Evolutionary conservation across 2,329 filamentous ascomycete genomes (phyloP).

Genomic region (Alternaria arbusti): DNA sequence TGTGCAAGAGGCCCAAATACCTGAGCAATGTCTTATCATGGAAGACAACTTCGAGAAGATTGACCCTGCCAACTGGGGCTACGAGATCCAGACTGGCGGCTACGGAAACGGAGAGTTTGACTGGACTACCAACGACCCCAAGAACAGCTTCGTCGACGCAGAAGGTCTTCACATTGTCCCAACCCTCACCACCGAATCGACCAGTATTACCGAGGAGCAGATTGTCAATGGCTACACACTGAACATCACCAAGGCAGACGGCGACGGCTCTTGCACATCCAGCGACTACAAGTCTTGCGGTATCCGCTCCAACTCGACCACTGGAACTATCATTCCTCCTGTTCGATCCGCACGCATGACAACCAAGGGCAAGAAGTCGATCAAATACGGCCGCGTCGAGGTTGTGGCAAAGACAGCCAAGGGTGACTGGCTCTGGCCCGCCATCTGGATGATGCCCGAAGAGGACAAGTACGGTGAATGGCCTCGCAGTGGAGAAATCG

Average conservation of each 20-base stretch:
- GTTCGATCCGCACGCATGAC: slow-evolving; percentile 78
- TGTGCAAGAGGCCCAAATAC: slow-evolving; percentile 18
- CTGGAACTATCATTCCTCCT: slow-evolving; percentile 76
- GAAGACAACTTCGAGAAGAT: slow-evolving; percentile 69
- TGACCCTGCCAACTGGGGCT: slow-evolving; percentile 68
- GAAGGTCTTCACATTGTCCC: slow-evolving; percentile 76
- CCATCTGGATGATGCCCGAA: slow-evolving; percentile 72
- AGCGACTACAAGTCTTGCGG: slow-evolving; percentile 65
- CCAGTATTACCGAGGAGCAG: slow-evolving; percentile 68
- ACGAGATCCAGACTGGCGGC: slow-evolving; percentile 71
- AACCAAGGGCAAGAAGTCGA: slow-evolving; percentile 71
- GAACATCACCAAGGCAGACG: slow-evolving; percentile 31
- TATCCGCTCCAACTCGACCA: slow-evolving; percentile 74
- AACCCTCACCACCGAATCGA: slow-evolving; percentile 72
- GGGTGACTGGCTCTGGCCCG: slow-evolving; percentile 87
- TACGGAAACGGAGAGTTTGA: slow-evolving; percentile 76
- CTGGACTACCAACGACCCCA: slow-evolving; percentile 71
- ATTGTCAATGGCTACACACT: slow-evolving; percentile 58
- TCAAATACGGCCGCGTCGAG: slow-evolving; percentile 82
- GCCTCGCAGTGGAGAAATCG: slow-evolving; percentile 82
- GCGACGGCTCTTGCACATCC: slow-evolving; percentile 71
- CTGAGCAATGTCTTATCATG: slow-evolving; percentile 35
- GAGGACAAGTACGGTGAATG: slow-evolving; percentile 74
- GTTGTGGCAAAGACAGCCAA: slow-evolving; percentile 75
- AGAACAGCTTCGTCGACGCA: slow-evolving; percentile 75